These are phyloP conservation scores for Dactylorhiza incarnata DNA, from an alignment of 106 monocot species.

Conservation along the genomic window DNA sequence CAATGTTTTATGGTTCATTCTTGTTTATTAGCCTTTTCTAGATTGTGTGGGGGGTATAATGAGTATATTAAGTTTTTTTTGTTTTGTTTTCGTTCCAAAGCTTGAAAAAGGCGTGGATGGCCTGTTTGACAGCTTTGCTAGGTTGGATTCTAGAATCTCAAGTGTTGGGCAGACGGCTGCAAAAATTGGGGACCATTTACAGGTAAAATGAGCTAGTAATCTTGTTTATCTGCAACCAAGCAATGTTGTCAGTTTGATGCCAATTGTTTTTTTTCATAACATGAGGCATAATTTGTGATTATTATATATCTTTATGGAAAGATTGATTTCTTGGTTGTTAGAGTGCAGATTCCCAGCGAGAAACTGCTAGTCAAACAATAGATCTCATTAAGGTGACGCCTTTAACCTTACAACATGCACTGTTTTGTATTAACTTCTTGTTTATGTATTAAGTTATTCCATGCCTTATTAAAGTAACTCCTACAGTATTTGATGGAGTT, in stretches of 20 bases:
- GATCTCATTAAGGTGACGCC: conserved; percentile 85
- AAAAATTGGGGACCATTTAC: conserved; percentile 98
- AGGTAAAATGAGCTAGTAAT: conserved; percentile 37
- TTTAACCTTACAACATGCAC: neutral
- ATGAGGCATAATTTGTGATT: neutral
- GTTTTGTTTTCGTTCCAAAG: conserved; percentile 29
- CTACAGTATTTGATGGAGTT: conserved; percentile 99
- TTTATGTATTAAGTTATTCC: neutral
- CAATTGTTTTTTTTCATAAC: neutral
- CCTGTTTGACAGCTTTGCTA: conserved; percentile 91
- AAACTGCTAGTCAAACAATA: conserved; percentile 96
- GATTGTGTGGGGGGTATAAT: neutral
- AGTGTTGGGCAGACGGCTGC: conserved; percentile 99
- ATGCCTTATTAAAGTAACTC: conserved; percentile 2
- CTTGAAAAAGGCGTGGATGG: conserved; percentile 99
- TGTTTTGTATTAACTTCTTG: conserved; percentile 4
- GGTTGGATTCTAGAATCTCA: conserved; percentile 91
- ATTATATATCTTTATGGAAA: neutral
- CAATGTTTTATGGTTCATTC: neutral
- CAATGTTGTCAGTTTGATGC: neutral
- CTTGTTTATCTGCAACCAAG: neutral
- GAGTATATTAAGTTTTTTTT: conserved; percentile 1
- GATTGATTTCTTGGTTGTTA: conserved; percentile 28
- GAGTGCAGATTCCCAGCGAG: conserved; percentile 99
- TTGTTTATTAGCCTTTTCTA: neutral